Conservation (phyloP, 805 yeast species). For the Cyberlindnera mycetangii region DNA sequence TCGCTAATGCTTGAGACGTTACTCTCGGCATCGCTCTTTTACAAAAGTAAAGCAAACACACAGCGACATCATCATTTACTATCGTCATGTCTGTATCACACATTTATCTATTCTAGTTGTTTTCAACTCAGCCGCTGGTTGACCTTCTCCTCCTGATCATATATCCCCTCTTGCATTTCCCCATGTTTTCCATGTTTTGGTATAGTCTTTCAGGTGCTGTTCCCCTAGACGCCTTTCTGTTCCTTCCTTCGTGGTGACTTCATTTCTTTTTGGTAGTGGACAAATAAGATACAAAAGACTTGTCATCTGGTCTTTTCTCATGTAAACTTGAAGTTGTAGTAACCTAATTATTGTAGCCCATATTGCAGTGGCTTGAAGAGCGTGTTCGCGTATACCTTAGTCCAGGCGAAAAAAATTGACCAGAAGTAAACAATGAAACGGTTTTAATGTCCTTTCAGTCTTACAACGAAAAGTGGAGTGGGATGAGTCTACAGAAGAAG, state of each 20-base stretch:
- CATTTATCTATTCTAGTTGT: neutral
- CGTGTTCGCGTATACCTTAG: no score
- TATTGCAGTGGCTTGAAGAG: no score
- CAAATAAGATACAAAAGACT: neutral
- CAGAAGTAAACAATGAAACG: neutral
- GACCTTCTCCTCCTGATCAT: neutral
- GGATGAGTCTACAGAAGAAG: neutral
- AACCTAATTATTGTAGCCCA: no score
- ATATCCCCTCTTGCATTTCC: neutral
- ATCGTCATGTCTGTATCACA: neutral
- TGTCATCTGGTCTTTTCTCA: no score
- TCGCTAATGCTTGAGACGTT: conserved; percentile 16
- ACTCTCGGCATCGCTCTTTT: neutral
- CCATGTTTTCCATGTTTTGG: neutral
- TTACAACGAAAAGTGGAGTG: neutral
- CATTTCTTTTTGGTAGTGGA: neutral
- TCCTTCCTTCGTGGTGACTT: neutral
- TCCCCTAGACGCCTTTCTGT: neutral
- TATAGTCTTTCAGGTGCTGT: neutral
- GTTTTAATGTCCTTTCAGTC: no score
- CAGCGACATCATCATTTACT: no score
- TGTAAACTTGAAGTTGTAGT: no score
- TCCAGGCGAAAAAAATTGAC: no score
- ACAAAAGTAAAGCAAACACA: no score
- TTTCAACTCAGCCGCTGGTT: no score